Conservation (phyloP, 163 green algal genomes). For the Volvox carteri region DNA sequence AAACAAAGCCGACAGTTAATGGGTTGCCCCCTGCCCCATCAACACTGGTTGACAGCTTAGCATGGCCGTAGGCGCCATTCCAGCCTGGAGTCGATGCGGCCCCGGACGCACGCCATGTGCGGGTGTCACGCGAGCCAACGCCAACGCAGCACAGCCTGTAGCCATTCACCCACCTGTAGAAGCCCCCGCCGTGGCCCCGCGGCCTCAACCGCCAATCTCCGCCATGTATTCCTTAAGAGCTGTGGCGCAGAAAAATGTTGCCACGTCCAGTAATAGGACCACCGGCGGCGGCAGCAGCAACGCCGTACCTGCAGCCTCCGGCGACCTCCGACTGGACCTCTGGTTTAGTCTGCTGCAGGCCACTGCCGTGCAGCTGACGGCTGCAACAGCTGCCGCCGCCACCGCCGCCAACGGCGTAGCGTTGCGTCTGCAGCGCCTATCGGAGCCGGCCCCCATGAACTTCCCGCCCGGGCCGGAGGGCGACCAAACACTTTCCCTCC, state of each 20-base stretch:
- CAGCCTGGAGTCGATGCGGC: background rate
- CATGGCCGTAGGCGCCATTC: no score
- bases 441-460: slow-evolving; percentile 31
- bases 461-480: slow-evolving; percentile 74
- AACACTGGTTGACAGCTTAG: no score
- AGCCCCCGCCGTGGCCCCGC: background rate
- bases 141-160: background rate
- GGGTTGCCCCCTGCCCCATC: background rate
- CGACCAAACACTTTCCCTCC: slow-evolving; percentile 76
- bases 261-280: no score
- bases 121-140: background rate
- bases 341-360: slow-evolving; percentile 41
- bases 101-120: background rate
- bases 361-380: slow-evolving; percentile 6
- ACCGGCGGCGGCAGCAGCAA: no score
- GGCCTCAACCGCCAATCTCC: no score
- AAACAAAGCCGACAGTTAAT: background rate
- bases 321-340: slow-evolving; percentile 38
- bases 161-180: background rate
- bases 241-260: no score
- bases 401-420: background rate
- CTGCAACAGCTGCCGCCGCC: background rate
- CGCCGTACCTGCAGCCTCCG: no score
- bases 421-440: slow-evolving; percentile 25
- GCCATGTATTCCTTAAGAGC: no score